Evolutionary conservation across 192 early-diverging fungal species (phyloP).

Genomic region (Coemansia reversa): DNA sequence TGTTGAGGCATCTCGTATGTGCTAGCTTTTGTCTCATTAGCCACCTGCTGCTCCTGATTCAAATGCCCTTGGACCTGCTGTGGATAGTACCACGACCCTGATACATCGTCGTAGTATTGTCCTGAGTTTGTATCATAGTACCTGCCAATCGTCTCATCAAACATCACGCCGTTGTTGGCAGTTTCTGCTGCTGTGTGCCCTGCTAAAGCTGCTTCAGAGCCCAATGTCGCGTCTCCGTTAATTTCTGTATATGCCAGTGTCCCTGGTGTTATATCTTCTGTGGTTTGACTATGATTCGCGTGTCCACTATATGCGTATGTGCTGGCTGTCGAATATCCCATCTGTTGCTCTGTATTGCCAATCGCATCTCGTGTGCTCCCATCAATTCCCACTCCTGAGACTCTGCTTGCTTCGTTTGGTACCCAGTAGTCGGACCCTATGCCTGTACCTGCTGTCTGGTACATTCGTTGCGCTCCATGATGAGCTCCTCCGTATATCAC

Average conservation of each 20-base stretch:
- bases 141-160: constrained; percentile 33
- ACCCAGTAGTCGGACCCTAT: background rate
- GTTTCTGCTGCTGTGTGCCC: background rate
- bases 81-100: constrained; percentile 47
- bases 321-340: too few relatives aligned
- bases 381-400: too few relatives aligned
- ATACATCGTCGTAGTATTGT: constrained; percentile 45
- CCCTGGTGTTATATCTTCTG: too few relatives aligned
- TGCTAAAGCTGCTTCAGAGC: background rate
- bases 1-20: background rate
- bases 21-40: background rate
- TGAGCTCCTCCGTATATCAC: constrained; percentile 35
- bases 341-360: too few relatives aligned
- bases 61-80: constrained; percentile 8
- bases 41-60: background rate
- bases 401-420: constrained; percentile 3
- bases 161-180: constrained; percentile 25
- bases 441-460: constrained; percentile 1
- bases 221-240: too few relatives aligned
- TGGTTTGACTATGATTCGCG: too few relatives aligned
- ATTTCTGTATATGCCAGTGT: too few relatives aligned
- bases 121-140: constrained; percentile 51
- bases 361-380: too few relatives aligned
- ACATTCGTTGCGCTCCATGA: constrained; percentile 18
- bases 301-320: too few relatives aligned